Percentiles rank a stretch among this genome's conserved stretches.
Conservation (phyloP, 1,284 basidiomycete species). For the Cryptococcus jaspeensis region DNA sequence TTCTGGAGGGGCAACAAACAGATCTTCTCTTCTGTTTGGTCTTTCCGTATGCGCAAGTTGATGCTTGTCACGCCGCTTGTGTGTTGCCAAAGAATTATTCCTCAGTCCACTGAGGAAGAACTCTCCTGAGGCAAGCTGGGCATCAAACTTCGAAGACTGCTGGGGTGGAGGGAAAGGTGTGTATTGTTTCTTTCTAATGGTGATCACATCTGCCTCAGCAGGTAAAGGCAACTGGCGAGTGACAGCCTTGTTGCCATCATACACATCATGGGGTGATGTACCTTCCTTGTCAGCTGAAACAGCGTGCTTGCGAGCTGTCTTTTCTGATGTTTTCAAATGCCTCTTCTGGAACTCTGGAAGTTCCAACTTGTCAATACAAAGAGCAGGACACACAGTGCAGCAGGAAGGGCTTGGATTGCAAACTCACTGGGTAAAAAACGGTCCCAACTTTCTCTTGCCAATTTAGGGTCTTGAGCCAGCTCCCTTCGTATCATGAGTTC, state of each 20-base stretch:
- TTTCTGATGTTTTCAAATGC: conserved; percentile 87
- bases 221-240: conserved; percentile 16
- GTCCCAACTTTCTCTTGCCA: conserved; percentile 93
- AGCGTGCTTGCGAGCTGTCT: conserved; percentile 82
- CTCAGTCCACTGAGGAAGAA: conserved; percentile 87
- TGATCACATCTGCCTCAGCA: conserved; percentile 9
- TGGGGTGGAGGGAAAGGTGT: conserved; percentile 98
- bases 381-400: not conserved
- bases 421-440: conserved; percentile 78
- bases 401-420: not conserved
- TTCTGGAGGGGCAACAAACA: conserved; percentile 78
- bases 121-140: conserved; percentile 93
- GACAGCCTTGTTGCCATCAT: conserved; percentile 14
- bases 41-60: conserved; percentile 66
- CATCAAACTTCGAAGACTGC: conserved; percentile 88
- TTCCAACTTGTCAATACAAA: not conserved
- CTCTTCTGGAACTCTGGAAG: conserved; percentile 76
- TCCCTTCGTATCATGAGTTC: conserved; percentile 99
- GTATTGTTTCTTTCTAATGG: conserved; percentile 83
- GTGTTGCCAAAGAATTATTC: conserved; percentile 45
- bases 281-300: conserved; percentile 28
- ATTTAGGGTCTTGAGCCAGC: conserved; percentile 95
- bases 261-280: conserved; percentile 8
- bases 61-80: conserved; percentile 61
- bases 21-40: conserved; percentile 73